phyloP scores from a whole-genome alignment of 106 monocot species.

The Ottelia alismoides region DNA sequence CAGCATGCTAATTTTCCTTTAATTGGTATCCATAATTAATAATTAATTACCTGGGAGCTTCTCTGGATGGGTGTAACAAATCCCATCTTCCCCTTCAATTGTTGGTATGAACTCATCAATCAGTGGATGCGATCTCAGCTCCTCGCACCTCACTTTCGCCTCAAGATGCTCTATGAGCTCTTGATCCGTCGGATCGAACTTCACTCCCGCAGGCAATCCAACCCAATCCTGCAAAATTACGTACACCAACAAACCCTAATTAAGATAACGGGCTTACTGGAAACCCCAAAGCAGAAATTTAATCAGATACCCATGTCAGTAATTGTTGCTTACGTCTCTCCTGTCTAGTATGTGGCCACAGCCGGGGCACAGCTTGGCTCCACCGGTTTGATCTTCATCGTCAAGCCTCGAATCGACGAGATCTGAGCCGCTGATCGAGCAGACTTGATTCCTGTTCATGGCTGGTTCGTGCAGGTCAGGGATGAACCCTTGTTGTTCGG shows the following conservation, averaged over 20 bases:
- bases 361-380: conserved; percentile 53
- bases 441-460: conserved; percentile 32
- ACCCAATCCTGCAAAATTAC: conserved; percentile 76
- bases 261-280: too few species aligned
- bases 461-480: too few species aligned
- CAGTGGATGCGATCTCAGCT: conserved; percentile 50
- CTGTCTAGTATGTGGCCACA: conserved; percentile 68
- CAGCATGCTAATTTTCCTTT: too few species aligned
- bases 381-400: conserved; percentile 51
- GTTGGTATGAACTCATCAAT: conserved; percentile 98
- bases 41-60: conserved; percentile 55
- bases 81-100: conserved; percentile 86
- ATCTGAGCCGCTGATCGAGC: conserved; percentile 27
- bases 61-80: conserved; percentile 95
- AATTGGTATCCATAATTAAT: too few species aligned
- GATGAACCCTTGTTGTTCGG: too few species aligned
- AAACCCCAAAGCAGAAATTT: too few species aligned
- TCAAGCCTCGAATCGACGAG: conserved; percentile 82
- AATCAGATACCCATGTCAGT: too few species aligned
- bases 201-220: conserved; percentile 68
- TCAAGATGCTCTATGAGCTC: conserved; percentile 87
- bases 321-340: conserved; percentile 28
- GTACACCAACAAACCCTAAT: too few species aligned
- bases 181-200: conserved; percentile 93
- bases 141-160: conserved; percentile 37